Evolutionary conservation across 176 grass and related monocot species (phyloP).

Genomic region (Musa acuminata): DNA sequence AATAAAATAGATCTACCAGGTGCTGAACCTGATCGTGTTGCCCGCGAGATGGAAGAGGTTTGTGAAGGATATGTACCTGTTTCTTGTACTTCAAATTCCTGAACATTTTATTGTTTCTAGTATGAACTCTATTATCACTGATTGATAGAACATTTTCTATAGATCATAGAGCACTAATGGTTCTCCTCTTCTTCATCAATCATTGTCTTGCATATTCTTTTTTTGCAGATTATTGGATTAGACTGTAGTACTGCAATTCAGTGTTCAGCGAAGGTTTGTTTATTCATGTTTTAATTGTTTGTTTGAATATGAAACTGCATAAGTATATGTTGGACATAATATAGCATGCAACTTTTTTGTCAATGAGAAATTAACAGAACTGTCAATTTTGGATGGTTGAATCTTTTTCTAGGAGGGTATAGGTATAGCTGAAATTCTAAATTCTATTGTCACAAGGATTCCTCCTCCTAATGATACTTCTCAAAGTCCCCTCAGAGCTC

Average conservation of each 20-base stretch:
- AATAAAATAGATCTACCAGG: constrained; percentile 99
- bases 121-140: background rate
- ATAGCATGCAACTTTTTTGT: background rate
- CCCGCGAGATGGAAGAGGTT: constrained; percentile 94
- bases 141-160: background rate
- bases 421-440: constrained; percentile 85
- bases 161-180: background rate
- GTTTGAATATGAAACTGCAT: background rate
- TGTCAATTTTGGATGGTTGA: constrained; percentile 13
- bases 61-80: constrained; percentile 2
- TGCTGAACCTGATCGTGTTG: constrained; percentile 80
- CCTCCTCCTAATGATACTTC: constrained; percentile 76
- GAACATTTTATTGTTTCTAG: background rate
- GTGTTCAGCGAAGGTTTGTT: constrained; percentile 91
- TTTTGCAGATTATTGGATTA: constrained; percentile 77
- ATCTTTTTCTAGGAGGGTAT: constrained; percentile 67
- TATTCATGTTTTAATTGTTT: constrained; percentile 13
- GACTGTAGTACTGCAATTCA: constrained; percentile 84
- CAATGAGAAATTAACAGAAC: constrained; percentile 18
- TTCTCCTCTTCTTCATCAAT: background rate
- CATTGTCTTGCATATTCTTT: constrained; percentile 1
- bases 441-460: constrained; percentile 71
- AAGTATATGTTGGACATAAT: background rate
- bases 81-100: background rate
- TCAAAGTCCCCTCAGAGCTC: constrained; percentile 71